These are phyloP conservation scores for Epichloe bromicola DNA, from an alignment of 2,329 filamentous ascomycete genomes.

Conservation along the genomic window DNA sequence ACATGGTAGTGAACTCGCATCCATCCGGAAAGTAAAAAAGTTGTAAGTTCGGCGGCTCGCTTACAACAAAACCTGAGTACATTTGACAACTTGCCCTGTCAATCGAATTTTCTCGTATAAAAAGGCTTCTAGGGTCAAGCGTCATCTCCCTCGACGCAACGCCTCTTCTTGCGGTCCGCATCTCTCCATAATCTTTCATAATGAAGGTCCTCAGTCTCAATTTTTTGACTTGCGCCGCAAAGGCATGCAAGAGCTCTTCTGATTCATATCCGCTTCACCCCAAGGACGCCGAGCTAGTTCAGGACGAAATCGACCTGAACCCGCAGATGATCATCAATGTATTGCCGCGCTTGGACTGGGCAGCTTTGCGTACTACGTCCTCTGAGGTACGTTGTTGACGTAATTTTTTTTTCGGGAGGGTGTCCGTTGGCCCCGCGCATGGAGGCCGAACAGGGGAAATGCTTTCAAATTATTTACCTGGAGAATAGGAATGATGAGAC, in stretches of 20 bases:
- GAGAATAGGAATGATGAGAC: too few species aligned
- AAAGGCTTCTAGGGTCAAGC: neutral
- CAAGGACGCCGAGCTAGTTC: constrained; percentile 78
- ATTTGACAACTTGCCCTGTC: neutral
- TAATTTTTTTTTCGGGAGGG: neutral
- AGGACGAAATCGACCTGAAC: constrained; percentile 75
- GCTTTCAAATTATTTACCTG: too few species aligned
- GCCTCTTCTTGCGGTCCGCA: neutral
- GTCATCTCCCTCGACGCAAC: neutral
- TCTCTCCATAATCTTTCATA: neutral
- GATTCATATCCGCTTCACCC: constrained; percentile 84
- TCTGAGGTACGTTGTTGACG: constrained; percentile 49
- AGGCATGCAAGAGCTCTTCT: constrained; percentile 74
- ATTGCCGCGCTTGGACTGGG: constrained; percentile 79
- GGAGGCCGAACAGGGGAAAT: too few species aligned
- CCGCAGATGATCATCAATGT: constrained; percentile 69
- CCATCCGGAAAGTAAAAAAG: constrained; percentile 13
- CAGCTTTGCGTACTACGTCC: constrained; percentile 60
- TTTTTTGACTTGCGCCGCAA: constrained; percentile 96
- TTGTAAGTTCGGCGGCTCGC: constrained; percentile 13
- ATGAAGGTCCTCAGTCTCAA: constrained; percentile 97
- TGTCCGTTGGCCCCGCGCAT: too few species aligned
- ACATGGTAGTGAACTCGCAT: neutral
- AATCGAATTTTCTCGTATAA: neutral
- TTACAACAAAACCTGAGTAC: neutral